A percentile compares a stretch with the other conserved stretches of the same genome.
These are phyloP conservation scores for Coemansia umbellata DNA, from an alignment of 192 early-diverging fungal genomes.

Conservation along the genomic window DNA sequence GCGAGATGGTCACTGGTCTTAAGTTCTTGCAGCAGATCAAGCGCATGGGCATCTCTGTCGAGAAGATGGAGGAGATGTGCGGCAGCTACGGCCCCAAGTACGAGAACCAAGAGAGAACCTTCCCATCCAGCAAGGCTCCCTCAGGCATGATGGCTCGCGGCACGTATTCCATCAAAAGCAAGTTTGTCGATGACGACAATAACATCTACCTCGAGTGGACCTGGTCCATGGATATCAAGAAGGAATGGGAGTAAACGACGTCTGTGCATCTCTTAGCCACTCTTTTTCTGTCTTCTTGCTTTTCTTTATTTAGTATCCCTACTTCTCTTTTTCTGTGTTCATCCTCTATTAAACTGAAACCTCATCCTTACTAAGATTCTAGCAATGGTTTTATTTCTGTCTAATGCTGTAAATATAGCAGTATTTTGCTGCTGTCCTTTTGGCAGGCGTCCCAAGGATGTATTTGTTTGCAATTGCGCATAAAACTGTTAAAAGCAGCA, in stretches of 20 bases:
- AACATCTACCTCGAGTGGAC: slow-evolving; percentile 75
- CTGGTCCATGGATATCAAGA: slow-evolving; percentile 88
- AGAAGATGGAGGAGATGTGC: slow-evolving; percentile 94
- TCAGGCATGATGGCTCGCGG: slow-evolving; percentile 89
- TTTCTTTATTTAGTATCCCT: not conserved
- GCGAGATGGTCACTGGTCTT: slow-evolving; percentile 92
- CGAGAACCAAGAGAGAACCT: slow-evolving; percentile 77
- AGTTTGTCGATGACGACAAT: slow-evolving; percentile 92
- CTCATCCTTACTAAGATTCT: not conserved
- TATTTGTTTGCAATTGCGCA: too few relatives aligned
- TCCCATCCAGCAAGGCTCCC: slow-evolving; percentile 83
- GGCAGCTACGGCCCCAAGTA: slow-evolving; percentile 87
- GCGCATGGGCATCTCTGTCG: slow-evolving; percentile 78
- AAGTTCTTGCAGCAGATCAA: slow-evolving; percentile 94
- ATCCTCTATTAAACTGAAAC: not conserved
- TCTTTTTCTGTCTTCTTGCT: slow-evolving; percentile 2
- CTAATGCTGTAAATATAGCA: too few relatives aligned
- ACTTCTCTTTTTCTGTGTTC: not conserved
- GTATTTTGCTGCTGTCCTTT: too few relatives aligned
- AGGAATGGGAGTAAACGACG: slow-evolving; percentile 73
- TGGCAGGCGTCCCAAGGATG: too few relatives aligned
- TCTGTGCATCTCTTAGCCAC: not conserved
- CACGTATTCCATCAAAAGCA: slow-evolving; percentile 84
- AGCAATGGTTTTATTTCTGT: too few relatives aligned
- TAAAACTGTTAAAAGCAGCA: too few relatives aligned